Evolutionary conservation across 148 eudicot species (phyloP).

Genomic region (Arctostaphylos glauca): DNA sequence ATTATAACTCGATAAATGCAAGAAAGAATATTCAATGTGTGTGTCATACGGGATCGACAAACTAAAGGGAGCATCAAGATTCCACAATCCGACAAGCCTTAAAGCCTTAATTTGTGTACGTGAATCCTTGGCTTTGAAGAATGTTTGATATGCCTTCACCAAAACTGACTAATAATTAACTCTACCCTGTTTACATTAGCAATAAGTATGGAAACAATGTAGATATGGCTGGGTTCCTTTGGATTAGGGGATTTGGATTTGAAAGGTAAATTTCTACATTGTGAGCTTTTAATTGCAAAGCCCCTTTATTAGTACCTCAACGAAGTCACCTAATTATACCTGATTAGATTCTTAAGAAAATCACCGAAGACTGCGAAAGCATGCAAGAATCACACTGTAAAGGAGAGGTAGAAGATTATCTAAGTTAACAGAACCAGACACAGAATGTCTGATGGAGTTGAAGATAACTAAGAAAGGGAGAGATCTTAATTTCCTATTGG

Average conservation of each 20-base stretch:
- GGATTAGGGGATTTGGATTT: neutral
- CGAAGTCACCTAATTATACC: neutral
- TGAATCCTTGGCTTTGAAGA: neutral
- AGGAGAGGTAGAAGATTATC: too few species aligned
- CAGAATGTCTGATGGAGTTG: too few species aligned
- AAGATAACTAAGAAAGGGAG: too few species aligned
- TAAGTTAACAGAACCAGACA: too few species aligned
- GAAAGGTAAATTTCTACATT: neutral
- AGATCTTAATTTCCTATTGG: too few species aligned
- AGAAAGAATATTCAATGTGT: too few species aligned
- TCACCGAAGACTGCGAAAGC: neutral
- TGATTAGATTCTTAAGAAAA: neutral
- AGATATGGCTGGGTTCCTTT: neutral
- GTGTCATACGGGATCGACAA: too few species aligned
- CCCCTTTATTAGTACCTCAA: neutral
- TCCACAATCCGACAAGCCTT: neutral
- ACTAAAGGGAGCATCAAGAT: too few species aligned
- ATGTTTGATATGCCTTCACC: neutral
- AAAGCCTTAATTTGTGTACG: neutral
- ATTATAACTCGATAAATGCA: too few species aligned
- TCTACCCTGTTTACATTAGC: neutral
- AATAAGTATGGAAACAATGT: neutral
- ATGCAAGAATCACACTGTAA: too few species aligned
- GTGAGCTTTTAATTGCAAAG: too few species aligned
- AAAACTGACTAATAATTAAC: neutral